Evolutionary conservation across 2,329 filamentous ascomycete species (phyloP).

Genomic region (Reticulascus tulasneorum): DNA sequence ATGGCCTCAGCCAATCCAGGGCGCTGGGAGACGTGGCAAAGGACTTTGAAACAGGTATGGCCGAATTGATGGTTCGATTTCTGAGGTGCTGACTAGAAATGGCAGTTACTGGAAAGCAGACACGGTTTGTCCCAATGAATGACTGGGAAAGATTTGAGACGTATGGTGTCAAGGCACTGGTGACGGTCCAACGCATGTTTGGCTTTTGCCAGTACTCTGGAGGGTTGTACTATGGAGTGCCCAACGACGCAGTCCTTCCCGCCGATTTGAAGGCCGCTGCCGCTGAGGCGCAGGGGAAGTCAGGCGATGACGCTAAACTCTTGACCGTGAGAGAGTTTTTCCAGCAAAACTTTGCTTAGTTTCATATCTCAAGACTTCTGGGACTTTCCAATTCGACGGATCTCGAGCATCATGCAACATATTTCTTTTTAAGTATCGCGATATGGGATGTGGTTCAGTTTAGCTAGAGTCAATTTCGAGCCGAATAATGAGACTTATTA

Average conservation of each 20-base stretch:
- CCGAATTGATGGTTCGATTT: background rate
- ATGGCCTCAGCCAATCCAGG: conserved; percentile 30
- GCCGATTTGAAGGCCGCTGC: conserved; percentile 24
- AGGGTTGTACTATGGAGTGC: conserved; percentile 25
- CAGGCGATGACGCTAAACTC: conserved; percentile 16
- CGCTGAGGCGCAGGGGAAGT: conserved; percentile 19
- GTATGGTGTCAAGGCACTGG: conserved; percentile 24
- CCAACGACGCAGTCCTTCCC: conserved; percentile 21
- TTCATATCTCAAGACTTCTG: too few species aligned
- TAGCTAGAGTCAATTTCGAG: too few species aligned
- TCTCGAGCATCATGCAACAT: too few species aligned
- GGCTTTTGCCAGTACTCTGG: conserved; percentile 29
- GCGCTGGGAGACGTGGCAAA: conserved; percentile 24
- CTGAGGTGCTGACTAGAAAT: conserved; percentile 2
- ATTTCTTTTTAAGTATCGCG: too few species aligned
- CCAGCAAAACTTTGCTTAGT: conserved; percentile 17
- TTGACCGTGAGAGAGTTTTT: conserved; percentile 21
- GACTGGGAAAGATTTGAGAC: conserved; percentile 29
- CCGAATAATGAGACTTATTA: too few species aligned
- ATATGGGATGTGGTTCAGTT: too few species aligned
- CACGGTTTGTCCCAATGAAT: conserved; percentile 24
- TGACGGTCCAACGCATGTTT: conserved; percentile 32
- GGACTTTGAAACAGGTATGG: conserved; percentile 27
- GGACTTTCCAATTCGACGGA: too few species aligned
- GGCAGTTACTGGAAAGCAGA: conserved; percentile 25